phyloP scores from a whole-genome alignment of 2,329 filamentous ascomycete genomes.

The Hypoxylon sp. region DNA sequence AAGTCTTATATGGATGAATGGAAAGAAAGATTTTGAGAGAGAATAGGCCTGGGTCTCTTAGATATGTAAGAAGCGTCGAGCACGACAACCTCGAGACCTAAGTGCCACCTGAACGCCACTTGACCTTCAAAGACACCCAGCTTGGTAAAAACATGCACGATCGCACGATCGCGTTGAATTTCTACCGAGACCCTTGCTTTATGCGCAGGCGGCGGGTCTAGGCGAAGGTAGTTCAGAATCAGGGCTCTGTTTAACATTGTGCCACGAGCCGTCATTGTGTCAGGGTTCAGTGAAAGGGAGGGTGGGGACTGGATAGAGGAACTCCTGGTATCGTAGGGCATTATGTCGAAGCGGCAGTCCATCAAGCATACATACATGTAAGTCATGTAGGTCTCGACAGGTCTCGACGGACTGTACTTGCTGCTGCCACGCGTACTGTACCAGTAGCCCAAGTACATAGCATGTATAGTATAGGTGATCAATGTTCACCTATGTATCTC shows the following conservation, averaged over 20 bases:
- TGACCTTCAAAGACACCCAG: constrained; percentile 21
- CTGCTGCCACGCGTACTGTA: constrained; percentile 19
- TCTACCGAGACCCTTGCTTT: constrained; percentile 31
- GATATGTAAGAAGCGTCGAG: constrained; percentile 34
- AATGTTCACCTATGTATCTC: constrained; percentile 1
- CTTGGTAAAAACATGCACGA: constrained; percentile 26
- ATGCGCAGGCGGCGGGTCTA: constrained; percentile 33
- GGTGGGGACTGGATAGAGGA: constrained; percentile 12
- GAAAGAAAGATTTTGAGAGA: constrained; percentile 18
- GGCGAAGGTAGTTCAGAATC: constrained; percentile 13
- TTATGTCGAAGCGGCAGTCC: constrained; percentile 23
- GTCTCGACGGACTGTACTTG: constrained; percentile 14
- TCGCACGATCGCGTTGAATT: constrained; percentile 31
- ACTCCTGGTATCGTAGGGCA: constrained; percentile 8
- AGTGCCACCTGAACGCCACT: constrained; percentile 25
- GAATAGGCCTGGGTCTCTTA: constrained; percentile 6
- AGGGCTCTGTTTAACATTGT: constrained; percentile 25
- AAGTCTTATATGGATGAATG: constrained; percentile 6
- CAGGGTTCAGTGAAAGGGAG: constrained; percentile 15
- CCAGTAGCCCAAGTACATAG: constrained; percentile 1
- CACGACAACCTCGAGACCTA: constrained; percentile 18
- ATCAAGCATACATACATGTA: constrained; percentile 1
- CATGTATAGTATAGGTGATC: constrained; percentile 13
- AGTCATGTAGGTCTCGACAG: neutral
- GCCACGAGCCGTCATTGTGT: constrained; percentile 28